A percentile compares a stretch with the other conserved stretches of the same genome.
These are phyloP conservation scores for Fraxinus paxiana DNA, from an alignment of 305 asterid genomes.

Conservation along the genomic window DNA sequence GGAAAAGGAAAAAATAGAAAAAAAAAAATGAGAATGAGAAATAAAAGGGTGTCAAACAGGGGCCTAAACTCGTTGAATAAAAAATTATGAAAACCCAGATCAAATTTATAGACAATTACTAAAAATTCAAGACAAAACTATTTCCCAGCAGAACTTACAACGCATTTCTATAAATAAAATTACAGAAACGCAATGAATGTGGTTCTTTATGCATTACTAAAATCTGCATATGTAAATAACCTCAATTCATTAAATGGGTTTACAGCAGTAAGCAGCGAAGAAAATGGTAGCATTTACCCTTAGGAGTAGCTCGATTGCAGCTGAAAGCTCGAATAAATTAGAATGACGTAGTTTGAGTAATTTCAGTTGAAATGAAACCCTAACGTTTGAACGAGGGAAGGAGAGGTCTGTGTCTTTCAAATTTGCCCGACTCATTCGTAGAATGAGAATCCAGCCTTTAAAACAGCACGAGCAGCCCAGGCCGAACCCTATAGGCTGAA, in stretches of 20 bases:
- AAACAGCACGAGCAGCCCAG: neutral
- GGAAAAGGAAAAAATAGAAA: too few relatives aligned
- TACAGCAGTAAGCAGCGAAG: neutral
- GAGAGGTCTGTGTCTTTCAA: neutral
- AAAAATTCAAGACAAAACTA: neutral
- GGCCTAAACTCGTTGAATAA: neutral
- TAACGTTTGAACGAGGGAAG: neutral
- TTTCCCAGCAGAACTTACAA: neutral
- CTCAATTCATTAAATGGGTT: neutral
- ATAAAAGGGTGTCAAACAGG: too few relatives aligned
- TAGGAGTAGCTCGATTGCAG: neutral
- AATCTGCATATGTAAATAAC: neutral
- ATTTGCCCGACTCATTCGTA: neutral
- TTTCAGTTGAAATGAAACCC: neutral
- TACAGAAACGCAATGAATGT: neutral
- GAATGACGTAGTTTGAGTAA: neutral
- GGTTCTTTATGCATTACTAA: neutral
- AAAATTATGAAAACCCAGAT: neutral
- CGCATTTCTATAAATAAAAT: neutral
- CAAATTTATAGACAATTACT: neutral
- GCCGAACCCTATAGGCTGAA: neutral
- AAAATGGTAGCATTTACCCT: neutral
- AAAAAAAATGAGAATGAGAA: too few relatives aligned
- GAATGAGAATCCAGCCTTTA: neutral
- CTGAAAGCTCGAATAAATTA: neutral